Conservation (phyloP, 495 filamentous ascomycete species). For the Xylaria castorea region DNA sequence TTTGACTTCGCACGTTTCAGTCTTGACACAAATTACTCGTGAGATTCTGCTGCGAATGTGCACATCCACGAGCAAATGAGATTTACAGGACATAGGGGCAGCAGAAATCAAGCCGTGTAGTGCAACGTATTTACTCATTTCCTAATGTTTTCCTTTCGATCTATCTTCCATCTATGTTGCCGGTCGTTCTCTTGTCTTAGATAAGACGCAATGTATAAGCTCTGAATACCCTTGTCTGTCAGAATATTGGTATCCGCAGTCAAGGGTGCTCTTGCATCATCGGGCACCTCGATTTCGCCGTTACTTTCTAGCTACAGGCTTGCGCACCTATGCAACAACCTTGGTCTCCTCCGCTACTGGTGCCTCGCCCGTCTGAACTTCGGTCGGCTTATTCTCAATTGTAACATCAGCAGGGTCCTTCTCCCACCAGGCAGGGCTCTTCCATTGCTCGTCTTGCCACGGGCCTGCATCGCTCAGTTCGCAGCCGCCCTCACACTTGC, state of each 20-base stretch:
- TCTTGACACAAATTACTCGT: no score
- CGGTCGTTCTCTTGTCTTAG: background rate
- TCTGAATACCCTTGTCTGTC: background rate
- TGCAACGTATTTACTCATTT: constrained; percentile 26
- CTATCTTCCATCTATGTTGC: constrained; percentile 19
- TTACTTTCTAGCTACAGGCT: constrained; percentile 23
- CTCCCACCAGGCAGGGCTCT: constrained; percentile 74
- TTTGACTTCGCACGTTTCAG: background rate
- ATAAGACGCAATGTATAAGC: background rate
- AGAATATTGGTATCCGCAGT: background rate
- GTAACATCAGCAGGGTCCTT: constrained; percentile 31
- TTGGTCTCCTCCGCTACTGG: constrained; percentile 38
- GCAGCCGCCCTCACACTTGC: constrained; percentile 85
- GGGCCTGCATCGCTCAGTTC: constrained; percentile 87
- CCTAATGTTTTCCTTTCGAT: constrained; percentile 29
- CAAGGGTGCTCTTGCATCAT: background rate
- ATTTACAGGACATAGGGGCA: no score
- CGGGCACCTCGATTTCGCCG: background rate
- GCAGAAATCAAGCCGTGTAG: constrained; percentile 2
- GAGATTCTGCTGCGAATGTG: background rate
- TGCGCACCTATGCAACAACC: constrained; percentile 40
- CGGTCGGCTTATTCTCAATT: constrained; percentile 38
- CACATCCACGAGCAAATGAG: background rate
- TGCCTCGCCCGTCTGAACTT: constrained; percentile 31
- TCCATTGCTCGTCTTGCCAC: constrained; percentile 84